Conservation (phyloP, 768 basidiomycete species). For the Cyclocybe aegerita region DNA sequence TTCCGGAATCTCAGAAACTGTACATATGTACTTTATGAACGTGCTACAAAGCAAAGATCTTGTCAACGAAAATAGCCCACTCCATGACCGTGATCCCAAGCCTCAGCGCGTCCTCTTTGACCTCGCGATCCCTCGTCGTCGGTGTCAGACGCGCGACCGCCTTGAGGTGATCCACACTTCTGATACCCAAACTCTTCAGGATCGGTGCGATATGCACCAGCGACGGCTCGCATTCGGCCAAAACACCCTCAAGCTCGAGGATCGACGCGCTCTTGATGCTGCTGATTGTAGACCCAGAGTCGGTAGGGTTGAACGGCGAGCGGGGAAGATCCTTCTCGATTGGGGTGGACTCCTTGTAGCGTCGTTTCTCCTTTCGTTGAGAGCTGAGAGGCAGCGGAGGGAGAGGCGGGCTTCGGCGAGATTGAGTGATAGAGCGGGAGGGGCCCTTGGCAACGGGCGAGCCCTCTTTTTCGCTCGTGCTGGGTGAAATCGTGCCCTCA, state of each 20-base stretch:
- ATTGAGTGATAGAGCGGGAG: background rate
- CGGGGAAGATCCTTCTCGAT: conserved; percentile 25
- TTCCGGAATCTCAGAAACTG: too few species aligned
- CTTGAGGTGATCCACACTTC: conserved; percentile 56
- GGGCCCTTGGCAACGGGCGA: conserved; percentile 2
- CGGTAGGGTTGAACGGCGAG: conserved; percentile 36
- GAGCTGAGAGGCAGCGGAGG: background rate
- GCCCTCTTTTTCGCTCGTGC: conserved; percentile 19
- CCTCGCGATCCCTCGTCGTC: conserved; percentile 65
- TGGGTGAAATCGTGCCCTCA: conserved; percentile 20
- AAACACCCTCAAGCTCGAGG: conserved; percentile 49
- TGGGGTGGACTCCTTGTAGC: conserved; percentile 23
- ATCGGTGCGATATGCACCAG: conserved; percentile 61
- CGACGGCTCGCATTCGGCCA: conserved; percentile 64
- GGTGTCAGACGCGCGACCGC: conserved; percentile 63
- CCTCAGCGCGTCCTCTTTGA: conserved; percentile 68
- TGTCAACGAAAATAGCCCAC: conserved; percentile 78
- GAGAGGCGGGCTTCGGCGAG: background rate
- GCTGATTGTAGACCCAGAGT: conserved; percentile 42
- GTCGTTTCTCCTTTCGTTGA: conserved; percentile 8
- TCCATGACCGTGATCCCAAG: conserved; percentile 72
- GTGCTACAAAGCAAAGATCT: conserved; percentile 38
- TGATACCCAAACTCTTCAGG: conserved; percentile 58
- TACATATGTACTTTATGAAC: background rate
- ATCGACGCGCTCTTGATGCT: conserved; percentile 36